Evolutionary conservation across 2,329 filamentous ascomycete species (phyloP).

Genomic region (Ophiostoma montium): DNA sequence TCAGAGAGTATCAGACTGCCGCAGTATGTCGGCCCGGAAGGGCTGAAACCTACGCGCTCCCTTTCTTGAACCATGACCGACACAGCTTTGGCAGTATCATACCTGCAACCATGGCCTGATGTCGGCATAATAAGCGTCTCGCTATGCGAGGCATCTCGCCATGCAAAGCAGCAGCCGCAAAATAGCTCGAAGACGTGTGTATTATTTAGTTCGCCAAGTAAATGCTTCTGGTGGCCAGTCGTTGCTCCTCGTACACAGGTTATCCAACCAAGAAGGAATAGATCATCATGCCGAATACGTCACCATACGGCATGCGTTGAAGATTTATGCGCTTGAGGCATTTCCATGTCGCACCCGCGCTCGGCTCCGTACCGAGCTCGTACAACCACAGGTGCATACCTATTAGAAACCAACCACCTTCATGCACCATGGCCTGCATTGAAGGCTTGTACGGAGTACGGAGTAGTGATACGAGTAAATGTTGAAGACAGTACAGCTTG

Average conservation of each 20-base stretch:
- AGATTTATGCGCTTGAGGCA: background rate
- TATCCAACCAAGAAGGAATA: no score
- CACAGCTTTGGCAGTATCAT: background rate
- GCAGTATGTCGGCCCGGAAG: no score
- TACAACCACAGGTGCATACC: background rate
- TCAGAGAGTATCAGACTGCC: no score
- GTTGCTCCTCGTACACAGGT: no score
- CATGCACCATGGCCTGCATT: background rate
- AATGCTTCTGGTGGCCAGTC: no score
- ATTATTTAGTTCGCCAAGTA: no score
- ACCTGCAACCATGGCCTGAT: background rate
- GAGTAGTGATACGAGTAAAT: background rate
- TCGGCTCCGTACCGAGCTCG: background rate
- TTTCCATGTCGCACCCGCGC: background rate
- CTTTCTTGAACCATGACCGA: no score
- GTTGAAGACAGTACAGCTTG: background rate
- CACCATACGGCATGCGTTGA: no score
- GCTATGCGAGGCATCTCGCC: no score
- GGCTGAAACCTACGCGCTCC: no score
- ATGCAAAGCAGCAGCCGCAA: background rate
- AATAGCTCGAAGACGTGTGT: no score
- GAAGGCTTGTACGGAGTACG: background rate
- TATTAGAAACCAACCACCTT: background rate
- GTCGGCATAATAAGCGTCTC: background rate
- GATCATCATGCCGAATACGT: no score